These are phyloP conservation scores for Apiotrichum veenhuisii DNA, from an alignment of 1,284 basidiomycete genomes.

Conservation along the genomic window DNA sequence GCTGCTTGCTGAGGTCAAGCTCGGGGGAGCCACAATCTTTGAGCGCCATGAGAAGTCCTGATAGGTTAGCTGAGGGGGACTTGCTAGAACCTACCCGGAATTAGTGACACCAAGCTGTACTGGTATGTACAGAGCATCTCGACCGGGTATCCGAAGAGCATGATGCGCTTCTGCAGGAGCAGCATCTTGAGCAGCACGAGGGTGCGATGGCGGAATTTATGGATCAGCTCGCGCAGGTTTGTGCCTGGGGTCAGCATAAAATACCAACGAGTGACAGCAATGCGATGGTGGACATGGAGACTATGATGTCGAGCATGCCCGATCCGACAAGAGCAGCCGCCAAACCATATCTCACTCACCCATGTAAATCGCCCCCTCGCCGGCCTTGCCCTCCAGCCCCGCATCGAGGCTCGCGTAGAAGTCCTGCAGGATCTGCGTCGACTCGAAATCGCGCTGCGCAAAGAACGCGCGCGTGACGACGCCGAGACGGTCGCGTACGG, in stretches of 20 bases:
- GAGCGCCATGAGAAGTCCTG: slow-evolving; percentile 77
- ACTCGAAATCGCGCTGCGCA: slow-evolving; percentile 80
- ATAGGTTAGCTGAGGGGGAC: neutral
- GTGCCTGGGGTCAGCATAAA: slow-evolving; percentile 58
- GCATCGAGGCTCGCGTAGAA: slow-evolving; percentile 70
- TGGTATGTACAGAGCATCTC: slow-evolving; percentile 96
- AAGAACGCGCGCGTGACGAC: slow-evolving; percentile 90
- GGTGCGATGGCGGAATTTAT: slow-evolving; percentile 88
- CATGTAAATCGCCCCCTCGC: slow-evolving; percentile 48
- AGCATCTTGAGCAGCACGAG: slow-evolving; percentile 92
- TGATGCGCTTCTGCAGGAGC: slow-evolving; percentile 87
- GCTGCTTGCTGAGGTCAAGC: slow-evolving; percentile 61
- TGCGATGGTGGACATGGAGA: too few species aligned
- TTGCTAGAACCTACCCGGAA: slow-evolving; percentile 60
- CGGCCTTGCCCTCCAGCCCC: slow-evolving; percentile 39
- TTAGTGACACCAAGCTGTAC: slow-evolving; percentile 83
- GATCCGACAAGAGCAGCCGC: too few species aligned
- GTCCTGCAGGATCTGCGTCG: slow-evolving; percentile 76
- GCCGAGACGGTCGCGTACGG: slow-evolving; percentile 73
- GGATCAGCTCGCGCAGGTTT: slow-evolving; percentile 84
- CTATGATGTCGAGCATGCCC: too few species aligned
- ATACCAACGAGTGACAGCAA: too few species aligned
- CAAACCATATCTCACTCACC: slow-evolving; percentile 23
- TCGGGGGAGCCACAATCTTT: slow-evolving; percentile 89
- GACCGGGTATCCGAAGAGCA: slow-evolving; percentile 96